These are phyloP conservation scores for Ustilago hordei DNA, from an alignment of 1,284 basidiomycete genomes.

Conservation along the genomic window DNA sequence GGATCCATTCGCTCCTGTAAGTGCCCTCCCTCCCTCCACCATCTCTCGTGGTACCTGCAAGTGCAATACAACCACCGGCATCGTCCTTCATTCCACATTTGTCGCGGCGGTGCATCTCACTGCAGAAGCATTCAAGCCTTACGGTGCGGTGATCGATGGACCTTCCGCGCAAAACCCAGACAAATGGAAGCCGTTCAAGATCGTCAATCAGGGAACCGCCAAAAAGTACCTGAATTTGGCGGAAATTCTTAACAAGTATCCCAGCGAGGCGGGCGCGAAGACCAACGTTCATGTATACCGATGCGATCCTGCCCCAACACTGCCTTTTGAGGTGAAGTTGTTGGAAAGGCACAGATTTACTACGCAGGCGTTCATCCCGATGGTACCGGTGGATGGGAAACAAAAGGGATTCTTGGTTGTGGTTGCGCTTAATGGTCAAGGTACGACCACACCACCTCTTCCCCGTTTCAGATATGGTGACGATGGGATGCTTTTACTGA, in stretches of 20 bases:
- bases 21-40: slow-evolving; percentile 25
- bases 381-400: slow-evolving; percentile 28
- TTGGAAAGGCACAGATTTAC: slow-evolving; percentile 65
- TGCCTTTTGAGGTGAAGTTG: slow-evolving; percentile 59
- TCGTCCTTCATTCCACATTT: slow-evolving; percentile 23
- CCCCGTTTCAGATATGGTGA: not conserved
- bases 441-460: slow-evolving; percentile 22
- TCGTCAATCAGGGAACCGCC: slow-evolving; percentile 66
- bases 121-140: slow-evolving; percentile 40
- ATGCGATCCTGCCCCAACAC: slow-evolving; percentile 32
- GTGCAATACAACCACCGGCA: slow-evolving; percentile 17
- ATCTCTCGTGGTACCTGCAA: slow-evolving; percentile 1
- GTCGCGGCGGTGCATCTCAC: slow-evolving; percentile 41
- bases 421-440: slow-evolving; percentile 58
- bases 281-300: slow-evolving; percentile 64
- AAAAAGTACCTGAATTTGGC: slow-evolving; percentile 56
- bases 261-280: slow-evolving; percentile 31
- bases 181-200: slow-evolving; percentile 33
- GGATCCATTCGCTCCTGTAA: slow-evolving; percentile 41
- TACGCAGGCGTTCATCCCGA: slow-evolving; percentile 62
- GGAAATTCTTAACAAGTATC: slow-evolving; percentile 47
- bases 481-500: slow-evolving; percentile 4
- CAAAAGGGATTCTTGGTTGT: slow-evolving; percentile 63
- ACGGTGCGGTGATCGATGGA: slow-evolving; percentile 60
- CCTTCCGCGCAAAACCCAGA: slow-evolving; percentile 23